phyloP scores from a whole-genome alignment of 352 stramenopile genomes.

The Phytophthora cajani region DNA sequence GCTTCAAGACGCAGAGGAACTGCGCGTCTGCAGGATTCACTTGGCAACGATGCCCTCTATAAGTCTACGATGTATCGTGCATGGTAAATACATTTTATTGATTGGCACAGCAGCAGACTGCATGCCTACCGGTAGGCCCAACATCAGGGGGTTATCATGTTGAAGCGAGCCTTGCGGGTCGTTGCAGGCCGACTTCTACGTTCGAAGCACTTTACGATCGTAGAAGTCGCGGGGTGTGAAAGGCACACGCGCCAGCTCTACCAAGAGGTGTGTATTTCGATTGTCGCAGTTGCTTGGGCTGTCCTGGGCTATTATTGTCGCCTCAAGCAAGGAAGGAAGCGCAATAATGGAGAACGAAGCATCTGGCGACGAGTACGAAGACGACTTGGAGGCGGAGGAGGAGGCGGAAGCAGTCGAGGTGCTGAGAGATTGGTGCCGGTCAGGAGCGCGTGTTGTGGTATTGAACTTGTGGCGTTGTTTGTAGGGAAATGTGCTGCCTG shows the following conservation, averaged over 20 bases:
- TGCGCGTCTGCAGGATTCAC: background rate
- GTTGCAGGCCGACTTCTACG: too few species aligned
- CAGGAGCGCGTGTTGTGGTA: background rate
- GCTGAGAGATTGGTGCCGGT: background rate
- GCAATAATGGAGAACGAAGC: conserved; percentile 5
- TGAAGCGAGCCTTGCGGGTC: background rate
- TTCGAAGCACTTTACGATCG: background rate
- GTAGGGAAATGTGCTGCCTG: conserved; percentile 1
- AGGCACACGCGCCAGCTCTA: conserved; percentile 3
- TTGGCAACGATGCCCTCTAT: background rate
- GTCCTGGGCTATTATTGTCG: conserved; percentile 29
- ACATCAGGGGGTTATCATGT: background rate
- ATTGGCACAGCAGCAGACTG: too few species aligned
- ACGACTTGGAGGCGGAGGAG: conserved; percentile 14
- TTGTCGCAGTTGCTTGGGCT: background rate
- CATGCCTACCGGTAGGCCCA: background rate
- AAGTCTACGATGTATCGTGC: too few species aligned
- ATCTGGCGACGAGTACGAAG: conserved; percentile 12
- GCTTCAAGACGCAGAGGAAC: background rate
- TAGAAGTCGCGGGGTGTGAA: background rate
- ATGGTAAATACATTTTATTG: too few species aligned
- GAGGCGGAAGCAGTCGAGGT: background rate
- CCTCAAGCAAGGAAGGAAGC: background rate
- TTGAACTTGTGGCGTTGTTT: background rate
- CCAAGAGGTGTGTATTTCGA: background rate